Evolutionary conservation across 331 rosid species (phyloP).

Genomic region (Malus hybrid): DNA sequence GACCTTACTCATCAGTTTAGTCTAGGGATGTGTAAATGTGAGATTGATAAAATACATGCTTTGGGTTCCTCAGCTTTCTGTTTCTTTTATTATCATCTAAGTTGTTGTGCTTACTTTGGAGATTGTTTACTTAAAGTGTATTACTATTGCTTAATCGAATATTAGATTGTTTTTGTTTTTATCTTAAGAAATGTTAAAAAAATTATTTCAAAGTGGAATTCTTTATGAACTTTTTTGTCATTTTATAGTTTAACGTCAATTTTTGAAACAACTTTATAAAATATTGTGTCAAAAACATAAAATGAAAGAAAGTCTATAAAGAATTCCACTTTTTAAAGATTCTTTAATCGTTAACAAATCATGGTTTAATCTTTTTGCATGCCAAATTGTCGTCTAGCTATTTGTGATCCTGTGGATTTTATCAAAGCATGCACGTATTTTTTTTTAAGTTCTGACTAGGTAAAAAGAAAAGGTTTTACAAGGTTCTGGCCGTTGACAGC

Average conservation of each 20-base stretch:
- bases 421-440: neutral
- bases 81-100: slow-evolving; percentile 46
- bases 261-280: no score
- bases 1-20: slow-evolving; percentile 58
- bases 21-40: slow-evolving; percentile 47
- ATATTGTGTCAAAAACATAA: rapidly evolving
- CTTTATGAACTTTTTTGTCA: no score
- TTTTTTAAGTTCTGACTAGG: neutral
- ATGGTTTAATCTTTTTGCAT: slow-evolving; percentile 50
- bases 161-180: neutral
- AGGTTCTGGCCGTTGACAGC: neutral
- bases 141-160: neutral
- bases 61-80: slow-evolving; percentile 60
- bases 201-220: rapidly evolving
- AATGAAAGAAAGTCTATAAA: no score
- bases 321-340: no score
- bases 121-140: neutral
- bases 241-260: no score
- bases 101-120: slow-evolving; percentile 24
- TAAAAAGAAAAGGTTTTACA: neutral
- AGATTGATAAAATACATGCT: slow-evolving; percentile 34
- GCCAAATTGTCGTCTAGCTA: slow-evolving; percentile 27
- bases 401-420: slow-evolving; percentile 3
- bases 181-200: no score
- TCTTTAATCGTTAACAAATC: slow-evolving; percentile 8